Conservation (phyloP, 495 filamentous ascomycete genomes). For the Thermochaetoides thermophila region DNA sequence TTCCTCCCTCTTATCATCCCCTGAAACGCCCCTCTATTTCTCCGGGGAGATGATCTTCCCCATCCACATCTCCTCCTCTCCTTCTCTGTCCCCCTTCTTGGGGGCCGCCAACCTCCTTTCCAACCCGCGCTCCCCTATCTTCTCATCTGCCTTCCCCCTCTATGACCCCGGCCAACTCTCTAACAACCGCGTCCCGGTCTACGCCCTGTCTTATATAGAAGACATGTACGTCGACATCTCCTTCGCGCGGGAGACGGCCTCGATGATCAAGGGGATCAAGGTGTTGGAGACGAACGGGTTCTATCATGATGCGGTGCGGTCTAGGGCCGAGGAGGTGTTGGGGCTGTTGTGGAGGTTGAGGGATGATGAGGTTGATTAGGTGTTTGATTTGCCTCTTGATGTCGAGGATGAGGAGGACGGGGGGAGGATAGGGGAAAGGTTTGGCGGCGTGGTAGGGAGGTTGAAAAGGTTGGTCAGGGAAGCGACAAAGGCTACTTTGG, state of each 20-base stretch:
- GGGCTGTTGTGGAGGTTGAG: slow-evolving; percentile 53
- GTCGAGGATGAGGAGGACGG: background rate
- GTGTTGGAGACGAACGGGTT: slow-evolving; percentile 71
- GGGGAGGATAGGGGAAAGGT: background rate
- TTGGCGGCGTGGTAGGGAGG: too few species aligned
- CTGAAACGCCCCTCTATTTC: slow-evolving; percentile 50
- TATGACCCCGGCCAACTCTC: slow-evolving; percentile 61
- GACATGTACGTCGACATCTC: slow-evolving; percentile 92
- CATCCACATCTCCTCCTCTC: slow-evolving; percentile 63
- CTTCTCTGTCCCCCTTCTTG: slow-evolving; percentile 50
- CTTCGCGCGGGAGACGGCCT: slow-evolving; percentile 55
- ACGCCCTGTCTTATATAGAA: slow-evolving; percentile 69
- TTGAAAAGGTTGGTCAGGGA: too few species aligned
- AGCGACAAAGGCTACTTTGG: too few species aligned
- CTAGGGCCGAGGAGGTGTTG: slow-evolving; percentile 58
- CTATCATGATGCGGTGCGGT: slow-evolving; percentile 71
- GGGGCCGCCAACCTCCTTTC: slow-evolving; percentile 59
- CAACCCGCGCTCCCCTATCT: slow-evolving; percentile 44
- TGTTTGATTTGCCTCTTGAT: background rate
- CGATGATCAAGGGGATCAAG: slow-evolving; percentile 61
- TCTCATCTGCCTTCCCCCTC: slow-evolving; percentile 55
- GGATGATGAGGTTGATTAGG: slow-evolving; percentile 57
- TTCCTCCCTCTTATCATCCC: slow-evolving; percentile 15
- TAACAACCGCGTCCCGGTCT: slow-evolving; percentile 75
- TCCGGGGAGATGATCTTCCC: slow-evolving; percentile 87